Evolutionary conservation across 2,329 filamentous ascomycete genomes (phyloP).

Genomic region (Paecilomyces fulvus): DNA sequence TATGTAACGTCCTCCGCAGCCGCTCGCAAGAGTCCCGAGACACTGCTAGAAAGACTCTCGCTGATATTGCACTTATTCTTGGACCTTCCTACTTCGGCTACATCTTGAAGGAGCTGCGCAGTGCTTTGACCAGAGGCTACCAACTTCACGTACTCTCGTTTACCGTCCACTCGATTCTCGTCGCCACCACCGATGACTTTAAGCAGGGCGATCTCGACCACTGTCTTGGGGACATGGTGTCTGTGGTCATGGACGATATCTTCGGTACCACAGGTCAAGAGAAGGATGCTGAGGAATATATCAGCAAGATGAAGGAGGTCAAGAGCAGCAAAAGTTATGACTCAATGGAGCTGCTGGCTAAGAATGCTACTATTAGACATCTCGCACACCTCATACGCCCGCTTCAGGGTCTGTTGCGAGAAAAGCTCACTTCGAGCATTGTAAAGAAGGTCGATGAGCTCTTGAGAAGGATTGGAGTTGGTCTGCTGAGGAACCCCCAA

Average conservation of each 20-base stretch:
- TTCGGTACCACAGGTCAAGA: conserved; percentile 89
- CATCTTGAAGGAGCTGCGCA: conserved; percentile 81
- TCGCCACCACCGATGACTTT: conserved; percentile 64
- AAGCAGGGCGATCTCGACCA: conserved; percentile 81
- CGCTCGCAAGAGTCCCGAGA: conserved; percentile 83
- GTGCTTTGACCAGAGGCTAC: conserved; percentile 75
- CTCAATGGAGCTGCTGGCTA: conserved; percentile 87
- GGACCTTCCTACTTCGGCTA: conserved; percentile 82
- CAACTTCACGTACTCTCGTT: conserved; percentile 93
- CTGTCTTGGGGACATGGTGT: conserved; percentile 67
- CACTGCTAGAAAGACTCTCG: conserved; percentile 78
- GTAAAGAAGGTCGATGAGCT: conserved; percentile 87
- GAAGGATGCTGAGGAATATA: conserved; percentile 94
- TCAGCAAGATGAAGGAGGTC: conserved; percentile 92
- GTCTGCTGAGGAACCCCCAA: conserved; percentile 71
- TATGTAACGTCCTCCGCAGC: conserved; percentile 86
- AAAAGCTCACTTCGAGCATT: conserved; percentile 75
- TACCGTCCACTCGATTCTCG: conserved; percentile 84
- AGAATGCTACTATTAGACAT: conserved; percentile 65
- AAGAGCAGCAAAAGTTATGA: conserved; percentile 98
- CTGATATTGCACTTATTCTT: conserved; percentile 71
- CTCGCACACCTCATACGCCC: conserved; percentile 71
- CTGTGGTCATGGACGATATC: conserved; percentile 92
- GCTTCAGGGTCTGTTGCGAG: conserved; percentile 66
- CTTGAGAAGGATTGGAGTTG: conserved; percentile 71